Evolutionary conservation across 345 rosid genomes (phyloP).

Genomic region (Bruguiera sexangula): DNA sequence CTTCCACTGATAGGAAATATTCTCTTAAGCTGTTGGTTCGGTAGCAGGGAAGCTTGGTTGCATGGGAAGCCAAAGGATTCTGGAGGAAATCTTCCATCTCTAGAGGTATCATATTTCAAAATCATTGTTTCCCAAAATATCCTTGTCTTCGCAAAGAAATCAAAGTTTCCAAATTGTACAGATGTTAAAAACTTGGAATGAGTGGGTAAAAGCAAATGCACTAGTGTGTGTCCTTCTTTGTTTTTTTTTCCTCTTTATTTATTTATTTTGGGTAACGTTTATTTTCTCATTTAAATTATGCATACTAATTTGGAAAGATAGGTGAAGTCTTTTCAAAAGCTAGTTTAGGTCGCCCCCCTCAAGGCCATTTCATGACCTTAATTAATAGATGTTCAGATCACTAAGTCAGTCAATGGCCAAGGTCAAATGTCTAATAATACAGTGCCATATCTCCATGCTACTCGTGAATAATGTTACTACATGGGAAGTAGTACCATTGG

Average conservation of each 20-base stretch:
- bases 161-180: neutral
- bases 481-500: neutral
- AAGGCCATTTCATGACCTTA: conserved; percentile 11
- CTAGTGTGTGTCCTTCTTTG: neutral
- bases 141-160: conserved; percentile 14
- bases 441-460: conserved; percentile 1
- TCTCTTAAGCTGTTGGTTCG: conserved; percentile 40
- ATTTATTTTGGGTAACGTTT: neutral
- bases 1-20: conserved; percentile 48
- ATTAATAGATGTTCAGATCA: neutral
- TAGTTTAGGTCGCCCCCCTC: conserved; percentile 27
- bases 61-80: conserved; percentile 72
- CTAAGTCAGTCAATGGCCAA: neutral
- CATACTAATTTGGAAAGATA: conserved; percentile 23
- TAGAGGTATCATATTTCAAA: conserved; percentile 55
- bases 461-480: neutral
- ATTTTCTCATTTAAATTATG: conserved; percentile 7
- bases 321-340: conserved; percentile 37
- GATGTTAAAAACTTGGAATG: conserved; percentile 9
- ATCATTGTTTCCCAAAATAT: conserved; percentile 20
- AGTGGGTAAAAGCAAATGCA: conserved; percentile 13
- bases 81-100: conserved; percentile 49
- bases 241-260: no score
- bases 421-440: conserved; percentile 16
- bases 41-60: conserved; percentile 91